Evolutionary conservation across 495 filamentous ascomycete genomes (phyloP).

Genomic region (Talaromyces trachyspermus): DNA sequence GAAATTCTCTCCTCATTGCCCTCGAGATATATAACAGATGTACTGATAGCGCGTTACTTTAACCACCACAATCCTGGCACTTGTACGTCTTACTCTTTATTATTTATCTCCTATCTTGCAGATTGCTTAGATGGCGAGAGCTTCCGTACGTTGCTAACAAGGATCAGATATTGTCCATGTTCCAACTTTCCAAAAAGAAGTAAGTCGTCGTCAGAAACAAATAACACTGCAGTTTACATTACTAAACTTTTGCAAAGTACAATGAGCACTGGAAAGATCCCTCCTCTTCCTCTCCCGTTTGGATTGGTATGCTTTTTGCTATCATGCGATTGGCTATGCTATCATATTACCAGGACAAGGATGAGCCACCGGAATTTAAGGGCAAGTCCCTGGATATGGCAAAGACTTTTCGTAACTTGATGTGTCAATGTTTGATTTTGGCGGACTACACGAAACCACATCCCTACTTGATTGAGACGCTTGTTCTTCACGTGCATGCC

Average conservation of each 20-base stretch:
- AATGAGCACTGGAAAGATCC: constrained; percentile 86
- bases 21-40: constrained; percentile 70
- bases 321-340: constrained; percentile 87
- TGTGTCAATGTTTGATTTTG: constrained; percentile 78
- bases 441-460: constrained; percentile 87
- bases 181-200: constrained; percentile 71
- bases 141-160: constrained; percentile 31
- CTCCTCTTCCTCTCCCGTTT: constrained; percentile 68
- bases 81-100: constrained; percentile 27
- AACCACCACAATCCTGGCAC: constrained; percentile 51
- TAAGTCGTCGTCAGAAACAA: constrained; percentile 12
- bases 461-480: constrained; percentile 78
- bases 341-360: constrained; percentile 81
- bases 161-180: constrained; percentile 70
- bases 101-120: too few relatives aligned
- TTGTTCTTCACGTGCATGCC: constrained; percentile 77
- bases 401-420: constrained; percentile 67
- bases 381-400: constrained; percentile 69
- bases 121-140: background rate
- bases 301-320: constrained; percentile 83
- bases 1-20: constrained; percentile 79
- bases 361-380: constrained; percentile 80
- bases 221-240: background rate
- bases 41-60: constrained; percentile 68
- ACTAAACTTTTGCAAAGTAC: constrained; percentile 42